Base-by-base conservation (phyloP, 192 early-diverging fungal genomes). In the Coemansia asiatica region DNA sequence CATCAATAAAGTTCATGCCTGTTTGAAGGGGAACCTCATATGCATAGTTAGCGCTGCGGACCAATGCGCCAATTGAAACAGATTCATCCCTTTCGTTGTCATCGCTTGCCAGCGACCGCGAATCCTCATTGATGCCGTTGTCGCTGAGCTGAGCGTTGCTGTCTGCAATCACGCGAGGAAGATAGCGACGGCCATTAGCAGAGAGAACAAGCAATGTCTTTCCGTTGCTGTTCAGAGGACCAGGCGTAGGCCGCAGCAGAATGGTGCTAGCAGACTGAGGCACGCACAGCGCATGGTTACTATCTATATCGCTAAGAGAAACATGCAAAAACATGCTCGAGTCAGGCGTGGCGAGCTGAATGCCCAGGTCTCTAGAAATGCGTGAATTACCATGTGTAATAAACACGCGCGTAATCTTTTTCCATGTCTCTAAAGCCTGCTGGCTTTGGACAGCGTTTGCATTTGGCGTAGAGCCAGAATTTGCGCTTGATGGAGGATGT, bases 261-360 rank as follows among this genome's bases (percentile, higher is more conserved):
- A 71, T 47, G 15, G 26, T 49, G 26, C 29, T 63, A 13, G 73
- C 60, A 4, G 73, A 55, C 18, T 33, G 48, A 12, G 69, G 69
- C 23, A 81, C 47, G 15, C 60, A 67, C 16, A 81, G 44, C 6
- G 78, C 78, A 12, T 81, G 78, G 50, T 75, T 72, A 50, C 53
- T 28, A 15, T 72, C 73, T 4, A 61, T 36, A 23, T 47, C 56
- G 40, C 60, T 56, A 2, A 81, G 69, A 8, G 66, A 35, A n/a
- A 81, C 47, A 16, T 81, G 78, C 61, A 72, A 38, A 63, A 81
- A 81, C 56, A 81, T 65, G 63, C 65, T 71, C 36, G 73, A 67
- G 36, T 81, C 63, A 19, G 78, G 67, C 5, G 78, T 59, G 12
- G 73, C 64, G 10, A 81, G 35, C 47, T 81, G 78, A 12, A 81